Conservation (phyloP, 192 early-diverging fungal genomes). For the Coemansia reversa region DNA sequence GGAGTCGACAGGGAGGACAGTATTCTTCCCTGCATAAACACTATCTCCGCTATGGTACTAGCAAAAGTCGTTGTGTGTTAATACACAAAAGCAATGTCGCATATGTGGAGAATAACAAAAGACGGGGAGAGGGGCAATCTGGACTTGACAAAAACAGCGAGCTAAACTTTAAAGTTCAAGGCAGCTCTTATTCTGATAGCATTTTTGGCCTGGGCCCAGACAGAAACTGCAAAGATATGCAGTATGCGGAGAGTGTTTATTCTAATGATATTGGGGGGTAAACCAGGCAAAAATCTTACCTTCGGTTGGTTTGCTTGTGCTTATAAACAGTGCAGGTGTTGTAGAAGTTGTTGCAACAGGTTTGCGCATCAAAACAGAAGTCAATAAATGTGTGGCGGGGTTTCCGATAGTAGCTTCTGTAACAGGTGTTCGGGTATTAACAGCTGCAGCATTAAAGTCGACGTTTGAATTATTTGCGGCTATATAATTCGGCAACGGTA, state of each 20-base stretch:
- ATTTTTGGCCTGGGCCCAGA: neutral
- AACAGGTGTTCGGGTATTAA: neutral
- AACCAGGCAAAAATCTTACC: conserved; percentile 17
- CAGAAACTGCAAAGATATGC: neutral
- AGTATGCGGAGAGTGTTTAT: neutral
- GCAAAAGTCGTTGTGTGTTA: neutral
- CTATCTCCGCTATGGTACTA: neutral
- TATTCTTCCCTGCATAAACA: neutral
- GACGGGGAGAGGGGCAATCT: neutral
- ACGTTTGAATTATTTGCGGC: neutral
- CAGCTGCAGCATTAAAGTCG: neutral
- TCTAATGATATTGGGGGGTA: too few relatives aligned
- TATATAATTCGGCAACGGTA: neutral
- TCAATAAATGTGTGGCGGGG: neutral
- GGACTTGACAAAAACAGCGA: neutral
- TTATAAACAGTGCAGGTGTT: conserved; percentile 47
- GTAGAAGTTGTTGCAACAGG: conserved; percentile 36
- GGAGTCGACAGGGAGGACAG: neutral
- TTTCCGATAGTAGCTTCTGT: neutral
- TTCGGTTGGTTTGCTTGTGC: conserved; percentile 8
- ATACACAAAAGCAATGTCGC: neutral
- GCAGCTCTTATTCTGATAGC: neutral
- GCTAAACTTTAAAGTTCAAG: neutral
- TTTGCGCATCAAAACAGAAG: neutral
- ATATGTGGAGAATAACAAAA: neutral